A percentile compares a stretch with the other conserved stretches of the same genome.
These are phyloP conservation scores for Puccinia novopanici DNA, from an alignment of 1,284 basidiomycete genomes.

Conservation along the genomic window DNA sequence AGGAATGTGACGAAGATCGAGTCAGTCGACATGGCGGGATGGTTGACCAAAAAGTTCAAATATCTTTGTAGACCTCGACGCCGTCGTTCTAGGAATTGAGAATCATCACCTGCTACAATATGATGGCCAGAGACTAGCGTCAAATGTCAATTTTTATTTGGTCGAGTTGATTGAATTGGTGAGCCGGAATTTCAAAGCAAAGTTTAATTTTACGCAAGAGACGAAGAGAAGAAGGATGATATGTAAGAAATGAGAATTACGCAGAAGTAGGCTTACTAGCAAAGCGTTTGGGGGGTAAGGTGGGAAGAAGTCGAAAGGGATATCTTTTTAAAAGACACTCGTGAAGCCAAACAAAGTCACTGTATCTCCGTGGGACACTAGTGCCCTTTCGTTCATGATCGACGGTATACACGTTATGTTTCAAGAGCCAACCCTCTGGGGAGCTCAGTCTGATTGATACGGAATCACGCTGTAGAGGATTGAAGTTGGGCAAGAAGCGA, in stretches of 20 bases:
- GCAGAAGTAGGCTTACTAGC: constrained; percentile 68
- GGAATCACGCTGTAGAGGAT: constrained; percentile 29
- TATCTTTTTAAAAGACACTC: constrained; percentile 73
- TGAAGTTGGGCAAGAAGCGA: constrained; percentile 26
- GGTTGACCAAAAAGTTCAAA: constrained; percentile 80
- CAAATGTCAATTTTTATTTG: background rate
- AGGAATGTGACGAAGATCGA: constrained; percentile 74
- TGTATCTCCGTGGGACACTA: constrained; percentile 66
- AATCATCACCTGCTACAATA: constrained; percentile 69
- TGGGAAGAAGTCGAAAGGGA: constrained; percentile 86
- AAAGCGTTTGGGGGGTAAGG: constrained; percentile 83
- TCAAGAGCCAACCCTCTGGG: constrained; percentile 47
- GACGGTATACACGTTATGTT: constrained; percentile 49
- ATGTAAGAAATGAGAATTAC: constrained; percentile 43
- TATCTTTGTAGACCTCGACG: constrained; percentile 81
- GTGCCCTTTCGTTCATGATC: constrained; percentile 54
- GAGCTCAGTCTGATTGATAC: constrained; percentile 41
- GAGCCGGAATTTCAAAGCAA: background rate
- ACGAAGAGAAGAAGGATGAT: background rate
- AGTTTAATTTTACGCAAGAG: background rate
- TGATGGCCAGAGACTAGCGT: constrained; percentile 50
- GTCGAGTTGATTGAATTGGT: background rate
- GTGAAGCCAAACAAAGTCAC: constrained; percentile 85
- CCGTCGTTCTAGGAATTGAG: constrained; percentile 79
- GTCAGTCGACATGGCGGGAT: constrained; percentile 83